phyloP scores from a whole-genome alignment of 805 yeast species.

The Diddensiella transvaalensis region DNA sequence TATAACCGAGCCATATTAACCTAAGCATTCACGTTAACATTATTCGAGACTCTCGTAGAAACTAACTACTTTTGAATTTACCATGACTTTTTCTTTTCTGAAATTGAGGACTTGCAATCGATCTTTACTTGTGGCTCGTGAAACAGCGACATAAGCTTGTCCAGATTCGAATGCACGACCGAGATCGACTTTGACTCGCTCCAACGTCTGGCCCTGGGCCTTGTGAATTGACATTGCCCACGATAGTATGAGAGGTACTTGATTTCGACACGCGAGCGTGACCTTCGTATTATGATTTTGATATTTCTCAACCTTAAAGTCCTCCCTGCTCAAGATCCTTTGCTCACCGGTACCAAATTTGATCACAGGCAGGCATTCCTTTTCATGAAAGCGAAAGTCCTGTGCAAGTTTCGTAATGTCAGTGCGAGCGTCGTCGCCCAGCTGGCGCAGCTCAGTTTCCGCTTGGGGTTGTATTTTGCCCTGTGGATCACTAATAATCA shows the following conservation, averaged over 20 bases:
- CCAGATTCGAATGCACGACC: conserved; percentile 80
- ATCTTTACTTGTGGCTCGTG: conserved; percentile 79
- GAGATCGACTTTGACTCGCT: conserved; percentile 73
- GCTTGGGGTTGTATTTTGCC: conserved; percentile 1
- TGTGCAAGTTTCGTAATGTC: not conserved
- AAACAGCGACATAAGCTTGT: conserved; percentile 93
- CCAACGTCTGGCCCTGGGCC: conserved; percentile 89
- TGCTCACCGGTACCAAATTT: not conserved
- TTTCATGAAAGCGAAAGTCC: not conserved
- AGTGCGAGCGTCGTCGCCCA: conserved; percentile 6
- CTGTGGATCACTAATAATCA: conserved; percentile 7
- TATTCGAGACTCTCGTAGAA: conserved; percentile 48
- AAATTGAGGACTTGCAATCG: conserved; percentile 82
- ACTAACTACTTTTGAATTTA: conserved; percentile 64
- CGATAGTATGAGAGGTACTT: conserved; percentile 80
- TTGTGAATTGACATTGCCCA: conserved; percentile 97
- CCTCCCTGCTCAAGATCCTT: not conserved
- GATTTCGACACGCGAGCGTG: conserved; percentile 59
- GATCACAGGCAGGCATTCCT: not conserved
- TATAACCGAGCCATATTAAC: no score
- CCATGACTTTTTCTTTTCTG: conserved; percentile 55
- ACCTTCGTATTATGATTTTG: not conserved
- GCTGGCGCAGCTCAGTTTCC: conserved; percentile 8
- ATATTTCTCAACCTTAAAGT: not conserved
- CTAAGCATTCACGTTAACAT: no score